A percentile compares a stretch with the other conserved stretches of the same genome.
Evolutionary conservation across 371 early-diverging fungal species (phyloP).

Genomic region (Lichtheimia corymbifera): DNA sequence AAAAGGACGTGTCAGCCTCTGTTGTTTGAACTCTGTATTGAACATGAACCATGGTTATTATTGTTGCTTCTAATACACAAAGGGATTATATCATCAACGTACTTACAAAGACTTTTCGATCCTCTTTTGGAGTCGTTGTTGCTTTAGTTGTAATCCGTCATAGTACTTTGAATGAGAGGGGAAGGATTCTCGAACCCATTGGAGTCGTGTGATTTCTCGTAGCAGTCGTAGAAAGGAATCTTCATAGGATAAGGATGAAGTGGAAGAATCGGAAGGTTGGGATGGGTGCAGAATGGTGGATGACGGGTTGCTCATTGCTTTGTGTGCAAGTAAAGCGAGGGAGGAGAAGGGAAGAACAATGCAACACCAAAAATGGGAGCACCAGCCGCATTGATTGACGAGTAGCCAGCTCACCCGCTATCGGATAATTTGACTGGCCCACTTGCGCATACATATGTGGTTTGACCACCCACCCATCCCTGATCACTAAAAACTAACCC

Average conservation of each 20-base stretch:
- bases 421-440: too few species aligned
- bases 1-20: too few species aligned
- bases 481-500: too few species aligned
- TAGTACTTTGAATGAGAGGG: constrained; percentile 45
- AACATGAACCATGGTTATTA: not conserved
- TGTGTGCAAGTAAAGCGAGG: too few species aligned
- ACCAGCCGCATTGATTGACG: too few species aligned
- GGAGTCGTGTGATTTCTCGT: constrained; percentile 35
- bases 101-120: constrained; percentile 40
- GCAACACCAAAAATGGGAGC: too few species aligned
- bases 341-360: too few species aligned
- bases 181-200: constrained; percentile 51
- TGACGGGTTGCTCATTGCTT: not conserved
- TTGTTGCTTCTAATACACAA: too few species aligned
- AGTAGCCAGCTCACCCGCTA: too few species aligned
- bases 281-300: not conserved
- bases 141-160: constrained; percentile 36
- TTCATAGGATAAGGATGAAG: constrained; percentile 9
- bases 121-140: constrained; percentile 26
- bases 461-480: too few species aligned
- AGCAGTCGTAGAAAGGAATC: constrained; percentile 26
- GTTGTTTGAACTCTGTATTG: too few species aligned
- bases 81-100: not conserved
- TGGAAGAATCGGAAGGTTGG: not conserved
- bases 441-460: too few species aligned